Percentiles rank a stretch among this genome's conserved stretches.
Conservation (phyloP, 177 flowering plant species). For the Vitis hybrid region DNA sequence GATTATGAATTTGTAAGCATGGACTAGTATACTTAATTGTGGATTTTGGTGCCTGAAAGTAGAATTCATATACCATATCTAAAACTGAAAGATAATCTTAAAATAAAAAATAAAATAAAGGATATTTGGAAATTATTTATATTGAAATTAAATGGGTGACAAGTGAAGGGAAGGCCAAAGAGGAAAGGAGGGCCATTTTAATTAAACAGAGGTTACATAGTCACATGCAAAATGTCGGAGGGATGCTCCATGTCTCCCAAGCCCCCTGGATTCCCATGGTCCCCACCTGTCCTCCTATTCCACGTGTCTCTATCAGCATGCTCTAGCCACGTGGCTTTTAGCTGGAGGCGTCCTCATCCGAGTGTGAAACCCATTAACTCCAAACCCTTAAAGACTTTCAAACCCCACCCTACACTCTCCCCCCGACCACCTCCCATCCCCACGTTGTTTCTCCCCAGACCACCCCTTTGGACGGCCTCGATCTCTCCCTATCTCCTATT, state of each 20-base stretch:
- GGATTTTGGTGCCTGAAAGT: too few species aligned
- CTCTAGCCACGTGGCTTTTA: constrained; percentile 29
- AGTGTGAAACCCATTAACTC: background rate
- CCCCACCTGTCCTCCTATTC: constrained; percentile 10
- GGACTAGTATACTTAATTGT: too few species aligned
- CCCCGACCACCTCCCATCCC: constrained; percentile 14
- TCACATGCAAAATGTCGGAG: constrained; percentile 15
- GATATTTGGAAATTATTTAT: too few species aligned
- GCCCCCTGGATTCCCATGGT: constrained; percentile 12
- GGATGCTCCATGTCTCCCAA: constrained; percentile 9
- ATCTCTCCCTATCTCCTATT: background rate
- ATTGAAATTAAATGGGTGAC: too few species aligned
- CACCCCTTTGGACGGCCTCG: constrained; percentile 12
- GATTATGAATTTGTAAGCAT: too few species aligned
- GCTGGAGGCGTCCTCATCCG: constrained; percentile 20
- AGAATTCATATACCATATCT: too few species aligned
- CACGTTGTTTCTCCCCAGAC: constrained; percentile 17
- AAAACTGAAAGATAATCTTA: too few species aligned
- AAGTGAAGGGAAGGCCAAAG: too few species aligned
- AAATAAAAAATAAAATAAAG: too few species aligned
- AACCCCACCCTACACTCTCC: background rate
- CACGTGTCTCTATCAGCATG: constrained; percentile 12
- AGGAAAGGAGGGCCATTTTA: constrained; percentile 6
- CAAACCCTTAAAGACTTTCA: constrained; percentile 13
- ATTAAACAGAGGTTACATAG: constrained; percentile 1